A percentile compares a stretch with the other conserved stretches of the same genome.
Evolutionary conservation across 2,329 filamentous ascomycete genomes (phyloP).

Genomic region (Fusarium udum): DNA sequence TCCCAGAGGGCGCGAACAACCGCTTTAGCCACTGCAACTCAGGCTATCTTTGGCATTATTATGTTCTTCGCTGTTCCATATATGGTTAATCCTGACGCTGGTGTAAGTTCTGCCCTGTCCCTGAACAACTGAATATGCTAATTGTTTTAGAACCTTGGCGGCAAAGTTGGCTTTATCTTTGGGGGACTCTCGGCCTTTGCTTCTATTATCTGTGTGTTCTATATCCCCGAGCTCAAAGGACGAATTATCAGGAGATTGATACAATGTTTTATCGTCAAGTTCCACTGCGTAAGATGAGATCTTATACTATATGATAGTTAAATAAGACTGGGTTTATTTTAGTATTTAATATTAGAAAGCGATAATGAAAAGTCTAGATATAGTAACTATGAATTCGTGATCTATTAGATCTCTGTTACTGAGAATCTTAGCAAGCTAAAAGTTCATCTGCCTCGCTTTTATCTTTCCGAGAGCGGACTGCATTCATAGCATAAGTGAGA

Average conservation of each 20-base stretch:
- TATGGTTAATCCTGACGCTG: not conserved
- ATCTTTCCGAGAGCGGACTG: too few species aligned
- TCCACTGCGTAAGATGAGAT: not conserved
- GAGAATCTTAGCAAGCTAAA: too few species aligned
- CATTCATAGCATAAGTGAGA: too few species aligned
- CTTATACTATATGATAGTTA: not conserved
- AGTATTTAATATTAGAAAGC: not conserved
- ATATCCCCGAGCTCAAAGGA: not conserved
- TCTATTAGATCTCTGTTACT: too few species aligned
- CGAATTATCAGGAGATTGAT: not conserved
- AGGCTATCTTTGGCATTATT: not conserved
- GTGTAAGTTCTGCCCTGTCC: not conserved
- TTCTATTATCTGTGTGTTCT: not conserved
- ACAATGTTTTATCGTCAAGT: not conserved
- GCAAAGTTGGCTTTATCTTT: not conserved
- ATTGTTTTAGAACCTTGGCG: not conserved
- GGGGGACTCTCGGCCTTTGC: not conserved
- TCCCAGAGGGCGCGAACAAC: not conserved
- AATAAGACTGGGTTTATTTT: not conserved
- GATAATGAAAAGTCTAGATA: not conserved
- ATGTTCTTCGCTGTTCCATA: not conserved
- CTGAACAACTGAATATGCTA: not conserved
- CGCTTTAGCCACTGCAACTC: not conserved
- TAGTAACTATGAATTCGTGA: too few species aligned
- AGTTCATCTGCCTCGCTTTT: too few species aligned